These are phyloP conservation scores for Fusarium coicis DNA, from an alignment of 2,329 filamentous ascomycete genomes.

Conservation along the genomic window DNA sequence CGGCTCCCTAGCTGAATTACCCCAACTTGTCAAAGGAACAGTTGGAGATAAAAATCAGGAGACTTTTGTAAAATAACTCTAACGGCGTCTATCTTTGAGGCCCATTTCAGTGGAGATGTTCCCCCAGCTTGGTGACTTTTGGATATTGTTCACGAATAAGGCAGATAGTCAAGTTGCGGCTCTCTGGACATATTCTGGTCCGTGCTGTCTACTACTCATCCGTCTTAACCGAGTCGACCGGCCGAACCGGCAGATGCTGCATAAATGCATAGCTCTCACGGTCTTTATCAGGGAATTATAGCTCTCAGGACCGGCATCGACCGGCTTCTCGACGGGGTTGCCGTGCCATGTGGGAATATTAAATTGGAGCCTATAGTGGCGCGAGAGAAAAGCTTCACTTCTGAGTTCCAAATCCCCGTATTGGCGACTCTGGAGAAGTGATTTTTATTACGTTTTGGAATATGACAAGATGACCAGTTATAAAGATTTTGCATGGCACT, in stretches of 20 bases:
- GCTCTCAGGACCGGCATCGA: conserved; percentile 29
- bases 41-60: conserved; percentile 1
- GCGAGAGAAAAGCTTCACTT: conserved; percentile 6
- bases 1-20: conserved; percentile 2
- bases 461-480: conserved; percentile 8
- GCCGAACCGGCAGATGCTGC: conserved; percentile 17
- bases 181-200: conserved; percentile 26
- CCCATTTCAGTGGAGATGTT: background rate
- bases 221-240: conserved; percentile 39
- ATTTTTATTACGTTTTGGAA: conserved; percentile 33
- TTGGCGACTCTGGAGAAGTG: conserved; percentile 17
- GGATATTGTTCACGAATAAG: conserved; percentile 22
- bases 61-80: background rate
- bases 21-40: background rate
- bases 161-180: conserved; percentile 22
- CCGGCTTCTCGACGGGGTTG: conserved; percentile 20
- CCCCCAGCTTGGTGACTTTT: conserved; percentile 12
- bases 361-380: conserved; percentile 29
- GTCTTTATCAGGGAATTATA: background rate
- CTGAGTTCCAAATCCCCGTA: conserved; percentile 15
- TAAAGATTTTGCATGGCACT: conserved; percentile 2
- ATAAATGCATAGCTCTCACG: background rate
- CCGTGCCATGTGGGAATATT: conserved; percentile 22
- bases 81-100: background rate
- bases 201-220: conserved; percentile 27